These are phyloP conservation scores for Saitozyma podzolica DNA, from an alignment of 768 basidiomycete genomes.

Conservation along the genomic window DNA sequence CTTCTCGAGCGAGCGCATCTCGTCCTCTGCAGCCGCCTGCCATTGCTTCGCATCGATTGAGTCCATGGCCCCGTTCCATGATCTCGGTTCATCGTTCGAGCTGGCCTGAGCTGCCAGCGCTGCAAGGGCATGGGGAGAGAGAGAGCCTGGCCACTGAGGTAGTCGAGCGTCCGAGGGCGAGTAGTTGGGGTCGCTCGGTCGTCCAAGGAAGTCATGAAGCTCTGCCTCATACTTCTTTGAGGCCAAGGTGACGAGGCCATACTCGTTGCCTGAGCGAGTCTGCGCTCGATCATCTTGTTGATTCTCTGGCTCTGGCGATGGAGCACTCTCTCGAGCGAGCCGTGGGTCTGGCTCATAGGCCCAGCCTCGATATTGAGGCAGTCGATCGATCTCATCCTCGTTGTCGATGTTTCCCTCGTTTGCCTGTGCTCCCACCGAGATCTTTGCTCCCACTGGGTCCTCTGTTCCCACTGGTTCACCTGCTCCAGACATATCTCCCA, in stretches of 20 bases:
- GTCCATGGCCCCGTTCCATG: slow-evolving; percentile 5
- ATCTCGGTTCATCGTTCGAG: background rate
- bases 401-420: too few relatives aligned
- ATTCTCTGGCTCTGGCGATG: too few relatives aligned
- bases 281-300: too few relatives aligned
- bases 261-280: too few relatives aligned
- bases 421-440: too few relatives aligned
- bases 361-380: too few relatives aligned
- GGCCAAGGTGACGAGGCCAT: too few relatives aligned
- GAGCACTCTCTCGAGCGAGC: too few relatives aligned
- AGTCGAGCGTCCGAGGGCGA: slow-evolving; percentile 5
- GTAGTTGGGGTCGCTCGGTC: slow-evolving; percentile 3
- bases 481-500: too few relatives aligned
- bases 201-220: slow-evolving; percentile 8
- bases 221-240: slow-evolving; percentile 1
- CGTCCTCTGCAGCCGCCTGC: slow-evolving; percentile 2
- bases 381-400: too few relatives aligned
- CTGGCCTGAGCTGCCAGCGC: background rate
- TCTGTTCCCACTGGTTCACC: background rate
- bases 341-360: too few relatives aligned
- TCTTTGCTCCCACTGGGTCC: too few relatives aligned
- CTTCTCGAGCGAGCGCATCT: slow-evolving; percentile 7
- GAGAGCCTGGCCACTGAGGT: slow-evolving; percentile 1
- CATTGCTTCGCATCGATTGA: slow-evolving; percentile 4
- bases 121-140: slow-evolving; percentile 1